A percentile compares a stretch with the other conserved stretches of the same genome.
These are phyloP conservation scores for Eucalyptus pauciflora DNA, from an alignment of 345 rosid species.

Conservation along the genomic window DNA sequence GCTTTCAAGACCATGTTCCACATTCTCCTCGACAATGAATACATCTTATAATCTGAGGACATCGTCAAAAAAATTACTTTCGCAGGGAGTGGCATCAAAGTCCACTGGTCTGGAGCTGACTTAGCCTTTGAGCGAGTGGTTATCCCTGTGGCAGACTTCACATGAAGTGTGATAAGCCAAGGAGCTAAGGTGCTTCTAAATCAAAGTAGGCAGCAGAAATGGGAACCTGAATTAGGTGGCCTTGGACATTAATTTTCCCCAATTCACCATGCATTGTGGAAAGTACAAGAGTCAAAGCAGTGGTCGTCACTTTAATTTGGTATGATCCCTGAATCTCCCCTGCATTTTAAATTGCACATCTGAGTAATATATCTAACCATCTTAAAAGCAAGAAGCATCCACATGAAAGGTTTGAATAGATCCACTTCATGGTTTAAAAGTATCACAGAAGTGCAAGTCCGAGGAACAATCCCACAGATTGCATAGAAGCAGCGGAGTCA, in stretches of 20 bases:
- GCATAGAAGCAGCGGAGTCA: background rate
- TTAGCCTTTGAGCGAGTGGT: conserved; percentile 89
- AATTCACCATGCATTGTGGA: conserved; percentile 71
- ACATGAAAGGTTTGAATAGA: background rate
- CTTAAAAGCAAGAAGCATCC: background rate
- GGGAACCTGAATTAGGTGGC: conserved; percentile 55
- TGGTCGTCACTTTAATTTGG: conserved; percentile 79
- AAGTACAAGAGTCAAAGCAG: conserved; percentile 68
- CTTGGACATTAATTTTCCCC: conserved; percentile 66
- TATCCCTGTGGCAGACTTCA: conserved; percentile 62
- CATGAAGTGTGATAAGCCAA: background rate
- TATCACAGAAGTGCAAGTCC: background rate
- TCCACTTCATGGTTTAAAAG: background rate
- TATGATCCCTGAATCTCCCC: conserved; percentile 86
- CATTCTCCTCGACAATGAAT: background rate
- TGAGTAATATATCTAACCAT: background rate
- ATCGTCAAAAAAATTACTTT: conserved; percentile 34
- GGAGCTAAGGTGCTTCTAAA: background rate
- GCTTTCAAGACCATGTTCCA: background rate
- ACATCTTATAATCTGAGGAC: background rate
- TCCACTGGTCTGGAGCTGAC: conserved; percentile 84
- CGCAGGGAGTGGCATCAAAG: conserved; percentile 54
- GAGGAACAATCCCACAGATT: background rate
- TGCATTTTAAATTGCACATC: conserved; percentile 5
- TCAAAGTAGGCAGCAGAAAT: background rate